Evolutionary conservation across 2,329 filamentous ascomycete genomes (phyloP).

Genomic region (Calonectria multiphialidica): DNA sequence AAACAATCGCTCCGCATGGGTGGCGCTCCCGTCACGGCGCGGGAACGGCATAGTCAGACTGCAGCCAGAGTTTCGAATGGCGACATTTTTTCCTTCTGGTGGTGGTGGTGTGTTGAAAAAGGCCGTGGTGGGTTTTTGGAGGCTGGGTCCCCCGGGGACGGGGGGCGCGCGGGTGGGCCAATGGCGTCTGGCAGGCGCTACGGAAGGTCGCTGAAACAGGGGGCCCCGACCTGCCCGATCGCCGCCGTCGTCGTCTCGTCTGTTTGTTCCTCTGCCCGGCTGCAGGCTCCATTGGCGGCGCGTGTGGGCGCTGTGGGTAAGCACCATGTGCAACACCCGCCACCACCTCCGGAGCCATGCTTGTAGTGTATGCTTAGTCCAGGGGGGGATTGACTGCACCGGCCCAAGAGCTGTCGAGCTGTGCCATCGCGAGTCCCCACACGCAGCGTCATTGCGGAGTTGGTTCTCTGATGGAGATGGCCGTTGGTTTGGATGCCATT

Average conservation of each 20-base stretch:
- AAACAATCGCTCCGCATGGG: conserved; percentile 1
- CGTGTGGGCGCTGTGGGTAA: neutral
- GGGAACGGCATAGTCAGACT: neutral
- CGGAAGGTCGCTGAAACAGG: conserved; percentile 15
- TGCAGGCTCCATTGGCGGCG: neutral
- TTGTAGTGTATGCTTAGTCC: conserved; percentile 12
- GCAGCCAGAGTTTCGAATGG: conserved; percentile 6
- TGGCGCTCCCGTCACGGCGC: neutral
- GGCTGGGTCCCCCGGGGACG: too few relatives aligned
- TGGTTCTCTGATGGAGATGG: neutral
- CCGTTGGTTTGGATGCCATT: conserved; percentile 1
- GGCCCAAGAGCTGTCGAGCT: neutral
- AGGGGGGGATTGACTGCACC: neutral
- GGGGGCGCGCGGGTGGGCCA: neutral
- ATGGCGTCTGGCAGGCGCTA: conserved; percentile 6
- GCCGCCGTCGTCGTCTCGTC: neutral
- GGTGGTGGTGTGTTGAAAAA: neutral
- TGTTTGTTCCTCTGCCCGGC: neutral
- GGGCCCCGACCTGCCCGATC: neutral
- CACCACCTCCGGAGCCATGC: neutral
- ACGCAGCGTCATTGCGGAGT: conserved; percentile 24
- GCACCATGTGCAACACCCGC: neutral
- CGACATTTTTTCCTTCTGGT: neutral
- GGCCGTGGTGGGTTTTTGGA: neutral
- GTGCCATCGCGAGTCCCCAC: conserved; percentile 8